phyloP scores from a whole-genome alignment of 192 early-diverging fungal species.

The Mortierella hygrophila region DNA sequence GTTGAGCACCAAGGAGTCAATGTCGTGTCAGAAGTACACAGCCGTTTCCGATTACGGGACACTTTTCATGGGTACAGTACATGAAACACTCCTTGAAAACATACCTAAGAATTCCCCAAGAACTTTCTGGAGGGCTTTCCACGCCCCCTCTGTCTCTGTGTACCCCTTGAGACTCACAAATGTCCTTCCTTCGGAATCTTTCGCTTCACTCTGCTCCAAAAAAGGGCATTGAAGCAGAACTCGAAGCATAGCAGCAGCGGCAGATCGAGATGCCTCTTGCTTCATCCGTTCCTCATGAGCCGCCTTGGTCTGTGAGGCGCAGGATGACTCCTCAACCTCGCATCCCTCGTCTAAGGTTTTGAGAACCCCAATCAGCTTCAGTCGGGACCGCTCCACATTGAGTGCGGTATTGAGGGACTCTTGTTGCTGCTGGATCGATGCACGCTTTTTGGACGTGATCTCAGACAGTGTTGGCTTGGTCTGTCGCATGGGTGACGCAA shows the following conservation, averaged over 20 bases:
- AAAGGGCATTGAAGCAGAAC: conserved; percentile 38
- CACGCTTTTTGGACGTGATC: conserved; percentile 33
- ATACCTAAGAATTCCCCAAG: conserved; percentile 46
- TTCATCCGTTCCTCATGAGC: conserved; percentile 6
- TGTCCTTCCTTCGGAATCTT: conserved; percentile 11
- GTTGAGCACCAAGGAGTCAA: background rate
- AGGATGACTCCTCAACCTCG: background rate
- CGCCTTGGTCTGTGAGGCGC: too few relatives aligned
- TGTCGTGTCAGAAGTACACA: background rate
- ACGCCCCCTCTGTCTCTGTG: conserved; percentile 43
- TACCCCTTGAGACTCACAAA: conserved; percentile 41
- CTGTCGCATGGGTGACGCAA: background rate
- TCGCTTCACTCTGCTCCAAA: conserved; percentile 28
- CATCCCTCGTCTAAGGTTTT: background rate
- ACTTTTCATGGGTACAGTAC: background rate
- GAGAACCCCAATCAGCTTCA: conserved; percentile 22
- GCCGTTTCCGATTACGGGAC: background rate
- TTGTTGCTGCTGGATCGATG: background rate
- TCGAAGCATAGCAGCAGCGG: background rate
- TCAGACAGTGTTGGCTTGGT: conserved; percentile 19
- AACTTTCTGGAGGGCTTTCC: conserved; percentile 17
- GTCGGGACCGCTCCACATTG: conserved; percentile 9
- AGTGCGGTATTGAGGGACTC: background rate
- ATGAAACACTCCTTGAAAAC: background rate
- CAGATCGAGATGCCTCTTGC: background rate